A percentile compares a stretch with the other conserved stretches of the same genome.
These are phyloP conservation scores for Lepidium sativum DNA, from an alignment of 345 rosid genomes.

Conservation along the genomic window DNA sequence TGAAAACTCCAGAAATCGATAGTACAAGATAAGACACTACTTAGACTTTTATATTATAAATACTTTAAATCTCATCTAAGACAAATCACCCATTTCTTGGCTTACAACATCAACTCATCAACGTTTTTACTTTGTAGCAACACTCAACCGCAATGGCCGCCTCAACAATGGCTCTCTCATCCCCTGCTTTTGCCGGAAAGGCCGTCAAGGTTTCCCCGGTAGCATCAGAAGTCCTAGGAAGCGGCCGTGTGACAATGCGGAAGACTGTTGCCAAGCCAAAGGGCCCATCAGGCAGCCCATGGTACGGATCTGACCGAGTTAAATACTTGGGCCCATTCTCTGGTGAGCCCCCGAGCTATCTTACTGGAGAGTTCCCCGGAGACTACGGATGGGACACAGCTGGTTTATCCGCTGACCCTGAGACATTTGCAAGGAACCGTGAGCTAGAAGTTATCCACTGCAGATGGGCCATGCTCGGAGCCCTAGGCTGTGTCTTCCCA, in stretches of 20 bases:
- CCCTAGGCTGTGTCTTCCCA: conserved; percentile 41
- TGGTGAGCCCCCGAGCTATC: conserved; percentile 41
- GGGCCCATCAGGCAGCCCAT: conserved; percentile 46
- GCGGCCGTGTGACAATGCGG: conserved; percentile 53
- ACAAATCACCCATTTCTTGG: conserved; percentile 24
- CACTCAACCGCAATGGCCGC: conserved; percentile 40
- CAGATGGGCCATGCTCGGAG: conserved; percentile 48
- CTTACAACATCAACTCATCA: conserved; percentile 6
- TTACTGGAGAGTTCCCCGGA: conserved; percentile 66
- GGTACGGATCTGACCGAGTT: conserved; percentile 71
- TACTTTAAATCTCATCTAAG: neutral
- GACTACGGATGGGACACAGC: conserved; percentile 59
- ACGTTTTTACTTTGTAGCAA: conserved; percentile 15
- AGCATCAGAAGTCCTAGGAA: conserved; percentile 32
- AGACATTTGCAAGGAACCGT: conserved; percentile 41
- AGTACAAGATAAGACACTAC: conserved; percentile 7
- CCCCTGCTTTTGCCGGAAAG: conserved; percentile 49
- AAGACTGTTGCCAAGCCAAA: conserved; percentile 28
- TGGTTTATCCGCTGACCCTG: conserved; percentile 44
- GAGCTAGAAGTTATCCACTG: conserved; percentile 44
- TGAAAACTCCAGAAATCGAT: conserved; percentile 12
- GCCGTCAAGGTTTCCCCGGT: conserved; percentile 43
- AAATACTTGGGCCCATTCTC: conserved; percentile 77
- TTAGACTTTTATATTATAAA: conserved; percentile 1
- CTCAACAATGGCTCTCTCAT: conserved; percentile 62